These are phyloP conservation scores for Tolypocladium tropicale DNA, from an alignment of 2,329 filamentous ascomycete species.

Conservation along the genomic window DNA sequence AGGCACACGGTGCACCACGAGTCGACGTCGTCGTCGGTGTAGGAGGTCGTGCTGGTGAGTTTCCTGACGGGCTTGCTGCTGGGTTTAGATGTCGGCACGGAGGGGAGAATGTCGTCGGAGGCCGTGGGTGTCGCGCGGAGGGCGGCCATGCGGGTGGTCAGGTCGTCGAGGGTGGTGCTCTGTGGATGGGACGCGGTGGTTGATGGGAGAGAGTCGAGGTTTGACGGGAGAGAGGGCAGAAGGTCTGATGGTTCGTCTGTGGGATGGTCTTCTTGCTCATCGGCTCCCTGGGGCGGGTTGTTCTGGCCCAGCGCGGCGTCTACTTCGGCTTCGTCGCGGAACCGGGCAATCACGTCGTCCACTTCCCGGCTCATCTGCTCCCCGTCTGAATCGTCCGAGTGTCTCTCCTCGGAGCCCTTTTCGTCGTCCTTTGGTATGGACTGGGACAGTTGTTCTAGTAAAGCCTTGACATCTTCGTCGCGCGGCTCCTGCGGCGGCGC, in stretches of 20 bases:
- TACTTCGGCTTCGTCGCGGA: conserved; percentile 34
- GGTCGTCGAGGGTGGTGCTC: conserved; percentile 27
- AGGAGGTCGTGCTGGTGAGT: conserved; percentile 29
- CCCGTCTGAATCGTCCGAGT: conserved; percentile 38
- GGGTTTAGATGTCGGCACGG: conserved; percentile 39
- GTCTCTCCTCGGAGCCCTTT: conserved; percentile 1
- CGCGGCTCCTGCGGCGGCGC: conserved; percentile 9
- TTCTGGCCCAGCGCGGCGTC: conserved; percentile 10
- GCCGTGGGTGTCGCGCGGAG: conserved; percentile 29
- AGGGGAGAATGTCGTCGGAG: conserved; percentile 27
- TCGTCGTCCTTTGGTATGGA: conserved; percentile 18
- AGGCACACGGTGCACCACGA: conserved; percentile 78
- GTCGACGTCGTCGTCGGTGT: conserved; percentile 61
- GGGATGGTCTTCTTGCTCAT: background rate
- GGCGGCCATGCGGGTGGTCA: conserved; percentile 42
- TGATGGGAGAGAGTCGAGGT: conserved; percentile 26
- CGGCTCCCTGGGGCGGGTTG: background rate
- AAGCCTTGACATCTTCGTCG: conserved; percentile 22
- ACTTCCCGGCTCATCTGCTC: conserved; percentile 35
- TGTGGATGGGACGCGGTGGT: conserved; percentile 10
- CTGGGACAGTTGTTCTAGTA: conserved; percentile 25
- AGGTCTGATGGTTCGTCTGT: conserved; percentile 5
- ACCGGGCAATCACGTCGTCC: conserved; percentile 32
- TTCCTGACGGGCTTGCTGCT: conserved; percentile 28
- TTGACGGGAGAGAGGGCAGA: conserved; percentile 37